Evolutionary conservation across 805 yeast species (phyloP), one percentile per base, ranked within the genome.

Genomic region (Candida gorgasii): DNA sequence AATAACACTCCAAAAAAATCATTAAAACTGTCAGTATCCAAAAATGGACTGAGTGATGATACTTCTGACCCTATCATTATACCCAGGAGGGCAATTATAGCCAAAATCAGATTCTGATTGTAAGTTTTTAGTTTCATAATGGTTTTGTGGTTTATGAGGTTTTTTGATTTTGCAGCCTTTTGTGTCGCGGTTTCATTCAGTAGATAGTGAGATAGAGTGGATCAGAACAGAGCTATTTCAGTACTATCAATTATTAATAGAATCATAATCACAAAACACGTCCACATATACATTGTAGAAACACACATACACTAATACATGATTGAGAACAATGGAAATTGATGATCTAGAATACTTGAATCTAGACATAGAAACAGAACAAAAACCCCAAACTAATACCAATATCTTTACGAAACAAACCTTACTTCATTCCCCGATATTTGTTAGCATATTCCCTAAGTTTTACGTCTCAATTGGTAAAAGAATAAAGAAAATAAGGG

Each of bases 351-450:
- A 45, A 39, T 48, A 45, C 26, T 23, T 42, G 23, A 43, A 48
- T 33, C 35, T 48, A 3, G 42, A 40, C 22, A 12, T 39, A 8
- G 38, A 38, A 4, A 11, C 13, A 5, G 39, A 36, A 18, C 26
- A 36, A 9, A 17, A 16, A 14, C 20, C 17, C 1, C 40, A 49
- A 13, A 42, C 49, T 0, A 15, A 13, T 7, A 29, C 40, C 1
- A 17, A 19, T 3, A 12, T 43, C 6, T 64, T 54, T 36, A 42
- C 62, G 27, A 65, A 64, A 46, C 63, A 65, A 44, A 69, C 72
- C 9, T 47, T 75, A n/a, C 50, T 70, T 26, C 62, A 63, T 13
- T 67, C 76, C 13, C 75, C 79, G 2, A 53, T 67, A 1, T 53
- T 72, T 20, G 50, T 54, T 18, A 53, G 58, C 14, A 60, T 74